These are phyloP conservation scores for Penstemon newberryi DNA, from an alignment of 257 asterid species.

Conservation along the genomic window DNA sequence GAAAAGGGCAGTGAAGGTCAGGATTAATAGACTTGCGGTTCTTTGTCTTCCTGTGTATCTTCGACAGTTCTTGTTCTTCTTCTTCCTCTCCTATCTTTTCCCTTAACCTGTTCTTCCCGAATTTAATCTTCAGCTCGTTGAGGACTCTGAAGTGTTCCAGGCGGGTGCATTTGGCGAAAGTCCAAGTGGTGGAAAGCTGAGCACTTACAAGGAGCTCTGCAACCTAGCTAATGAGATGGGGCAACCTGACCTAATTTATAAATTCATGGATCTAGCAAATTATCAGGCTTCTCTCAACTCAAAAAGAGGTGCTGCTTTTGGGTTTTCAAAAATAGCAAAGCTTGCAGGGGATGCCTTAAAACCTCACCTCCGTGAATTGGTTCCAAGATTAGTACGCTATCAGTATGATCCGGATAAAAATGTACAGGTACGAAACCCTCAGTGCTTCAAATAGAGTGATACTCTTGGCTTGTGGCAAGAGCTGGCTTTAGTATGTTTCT, in stretches of 20 bases:
- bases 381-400: slow-evolving; percentile 92
- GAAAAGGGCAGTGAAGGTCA: slow-evolving; percentile 92
- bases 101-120: slow-evolving; percentile 17
- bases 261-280: slow-evolving; percentile 97
- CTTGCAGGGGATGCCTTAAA: slow-evolving; percentile 95
- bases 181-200: slow-evolving; percentile 89
- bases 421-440: slow-evolving; percentile 73
- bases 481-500: slow-evolving; percentile 19
- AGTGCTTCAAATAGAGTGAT: slow-evolving; percentile 24
- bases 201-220: slow-evolving; percentile 98
- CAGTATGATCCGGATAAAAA: slow-evolving; percentile 99
- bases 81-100: slow-evolving; percentile 12
- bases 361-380: slow-evolving; percentile 75
- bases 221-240: slow-evolving; percentile 98
- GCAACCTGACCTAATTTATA: slow-evolving; percentile 92
- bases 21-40: slow-evolving; percentile 26
- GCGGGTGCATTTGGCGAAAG: slow-evolving; percentile 93
- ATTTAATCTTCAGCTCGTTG: slow-evolving; percentile 65
- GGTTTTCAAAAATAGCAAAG: slow-evolving; percentile 97
- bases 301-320: slow-evolving; percentile 98
- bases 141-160: slow-evolving; percentile 91
- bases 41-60: slow-evolving; percentile 24
- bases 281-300: slow-evolving; percentile 93
- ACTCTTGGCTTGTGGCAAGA: slow-evolving; percentile 1
- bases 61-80: not conserved